Evolutionary conservation across 2,329 filamentous ascomycete genomes (phyloP).

Genomic region (Sarocladium kiliense): DNA sequence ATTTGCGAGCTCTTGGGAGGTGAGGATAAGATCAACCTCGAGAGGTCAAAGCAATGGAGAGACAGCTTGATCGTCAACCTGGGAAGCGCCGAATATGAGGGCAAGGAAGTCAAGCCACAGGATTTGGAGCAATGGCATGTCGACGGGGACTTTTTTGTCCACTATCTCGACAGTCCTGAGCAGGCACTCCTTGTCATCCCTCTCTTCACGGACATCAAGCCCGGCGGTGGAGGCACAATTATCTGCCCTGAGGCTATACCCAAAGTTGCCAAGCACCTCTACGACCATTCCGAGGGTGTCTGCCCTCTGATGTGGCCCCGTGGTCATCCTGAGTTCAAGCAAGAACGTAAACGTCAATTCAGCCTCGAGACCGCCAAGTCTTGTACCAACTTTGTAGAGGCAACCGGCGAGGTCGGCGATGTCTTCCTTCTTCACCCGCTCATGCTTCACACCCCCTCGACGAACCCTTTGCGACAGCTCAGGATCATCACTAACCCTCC

Average conservation of each 20-base stretch:
- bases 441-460: constrained; percentile 52
- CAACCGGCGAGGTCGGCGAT: constrained; percentile 47
- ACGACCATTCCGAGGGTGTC: constrained; percentile 59
- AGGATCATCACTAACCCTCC: constrained; percentile 27
- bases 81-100: constrained; percentile 48
- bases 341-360: constrained; percentile 39
- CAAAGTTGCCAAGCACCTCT: constrained; percentile 50
- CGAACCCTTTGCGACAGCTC: constrained; percentile 19
- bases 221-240: constrained; percentile 58
- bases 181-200: constrained; percentile 65
- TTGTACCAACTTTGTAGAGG: constrained; percentile 48
- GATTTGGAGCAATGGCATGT: constrained; percentile 59
- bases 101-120: constrained; percentile 42
- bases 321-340: constrained; percentile 38
- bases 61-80: constrained; percentile 68
- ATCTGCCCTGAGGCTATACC: constrained; percentile 56
- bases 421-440: constrained; percentile 55
- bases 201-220: constrained; percentile 57
- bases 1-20: constrained; percentile 63
- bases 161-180: constrained; percentile 66
- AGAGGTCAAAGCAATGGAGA: constrained; percentile 48
- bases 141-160: constrained; percentile 68
- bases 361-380: constrained; percentile 32
- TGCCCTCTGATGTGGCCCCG: constrained; percentile 60
- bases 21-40: constrained; percentile 44